Conservation (phyloP, 805 yeast genomes). For the Ogataea pignaliae region DNA sequence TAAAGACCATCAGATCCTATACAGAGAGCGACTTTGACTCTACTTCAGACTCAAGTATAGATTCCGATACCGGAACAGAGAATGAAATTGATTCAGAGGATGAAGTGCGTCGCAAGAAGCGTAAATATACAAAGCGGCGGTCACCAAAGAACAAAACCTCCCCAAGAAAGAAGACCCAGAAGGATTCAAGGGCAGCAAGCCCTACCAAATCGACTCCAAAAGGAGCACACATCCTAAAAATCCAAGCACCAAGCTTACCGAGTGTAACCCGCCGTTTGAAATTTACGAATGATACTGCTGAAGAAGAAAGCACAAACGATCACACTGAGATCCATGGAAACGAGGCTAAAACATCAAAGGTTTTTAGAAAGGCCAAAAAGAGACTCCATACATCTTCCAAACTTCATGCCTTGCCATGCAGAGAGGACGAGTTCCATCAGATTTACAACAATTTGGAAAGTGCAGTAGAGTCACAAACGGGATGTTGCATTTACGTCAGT, state of each 20-base stretch:
- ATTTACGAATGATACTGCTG: not conserved
- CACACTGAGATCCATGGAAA: not conserved
- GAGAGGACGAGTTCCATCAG: conserved; percentile 77
- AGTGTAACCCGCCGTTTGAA: conserved; percentile 12
- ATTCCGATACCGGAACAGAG: conserved; percentile 1
- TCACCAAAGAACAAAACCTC: not conserved
- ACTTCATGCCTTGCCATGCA: conserved; percentile 64
- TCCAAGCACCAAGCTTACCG: conserved; percentile 7
- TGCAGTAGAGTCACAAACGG: conserved; percentile 65
- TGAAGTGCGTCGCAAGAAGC: not conserved
- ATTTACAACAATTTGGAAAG: conserved; percentile 65
- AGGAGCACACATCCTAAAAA: not conserved
- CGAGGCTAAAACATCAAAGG: conserved; percentile 15
- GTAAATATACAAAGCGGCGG: not conserved
- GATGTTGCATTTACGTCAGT: conserved; percentile 83
- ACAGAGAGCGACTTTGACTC: conserved; percentile 10
- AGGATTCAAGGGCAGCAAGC: not conserved
- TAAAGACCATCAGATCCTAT: conserved; percentile 9
- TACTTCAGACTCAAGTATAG: conserved; percentile 17
- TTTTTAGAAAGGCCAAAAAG: conserved; percentile 35
- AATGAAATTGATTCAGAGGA: conserved; percentile 1
- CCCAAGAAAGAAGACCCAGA: not conserved
- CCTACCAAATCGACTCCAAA: not conserved
- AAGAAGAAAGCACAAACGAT: conserved; percentile 12
- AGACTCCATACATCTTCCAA: conserved; percentile 35